phyloP scores from a whole-genome alignment of 2,329 filamentous ascomycete genomes.

The Aspergillus sp. region DNA sequence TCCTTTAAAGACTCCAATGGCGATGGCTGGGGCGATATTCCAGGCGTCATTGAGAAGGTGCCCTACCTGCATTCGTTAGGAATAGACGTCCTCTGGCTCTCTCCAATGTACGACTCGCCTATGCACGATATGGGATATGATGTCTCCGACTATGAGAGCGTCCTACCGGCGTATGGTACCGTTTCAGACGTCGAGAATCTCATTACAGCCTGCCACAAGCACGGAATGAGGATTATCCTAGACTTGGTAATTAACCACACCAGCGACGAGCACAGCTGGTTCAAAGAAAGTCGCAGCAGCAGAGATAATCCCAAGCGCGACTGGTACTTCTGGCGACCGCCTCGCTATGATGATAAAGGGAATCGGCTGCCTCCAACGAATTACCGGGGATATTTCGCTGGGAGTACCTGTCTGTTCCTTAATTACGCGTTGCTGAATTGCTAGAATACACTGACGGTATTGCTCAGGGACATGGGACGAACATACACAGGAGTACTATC shows the following conservation, averaged over 20 bases:
- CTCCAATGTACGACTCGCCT: constrained; percentile 51
- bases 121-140: constrained; percentile 57
- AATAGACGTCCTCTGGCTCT: constrained; percentile 59
- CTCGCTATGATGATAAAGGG: constrained; percentile 55
- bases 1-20: constrained; percentile 53
- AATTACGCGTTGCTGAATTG: no score
- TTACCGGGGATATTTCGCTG: no score
- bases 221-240: constrained; percentile 68
- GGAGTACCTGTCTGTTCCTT: no score
- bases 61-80: constrained; percentile 64
- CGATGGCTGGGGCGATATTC: constrained; percentile 63
- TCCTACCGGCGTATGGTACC: constrained; percentile 63
- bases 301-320: constrained; percentile 59
- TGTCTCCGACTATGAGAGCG: constrained; percentile 60
- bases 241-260: constrained; percentile 80
- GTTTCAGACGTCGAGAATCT: constrained; percentile 63
- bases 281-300: constrained; percentile 62
- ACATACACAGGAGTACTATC: constrained; percentile 70
- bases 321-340: constrained; percentile 64
- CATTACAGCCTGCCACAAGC: constrained; percentile 57
- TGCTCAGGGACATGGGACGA: constrained; percentile 60
- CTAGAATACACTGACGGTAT: no score
- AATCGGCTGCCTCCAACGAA: constrained; percentile 49
- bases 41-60: constrained; percentile 62
- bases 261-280: constrained; percentile 69